Evolutionary conservation across 495 filamentous ascomycete species (phyloP), one percentile per base, ranked within the genome.

Genomic region (Evernia prunastri): DNA sequence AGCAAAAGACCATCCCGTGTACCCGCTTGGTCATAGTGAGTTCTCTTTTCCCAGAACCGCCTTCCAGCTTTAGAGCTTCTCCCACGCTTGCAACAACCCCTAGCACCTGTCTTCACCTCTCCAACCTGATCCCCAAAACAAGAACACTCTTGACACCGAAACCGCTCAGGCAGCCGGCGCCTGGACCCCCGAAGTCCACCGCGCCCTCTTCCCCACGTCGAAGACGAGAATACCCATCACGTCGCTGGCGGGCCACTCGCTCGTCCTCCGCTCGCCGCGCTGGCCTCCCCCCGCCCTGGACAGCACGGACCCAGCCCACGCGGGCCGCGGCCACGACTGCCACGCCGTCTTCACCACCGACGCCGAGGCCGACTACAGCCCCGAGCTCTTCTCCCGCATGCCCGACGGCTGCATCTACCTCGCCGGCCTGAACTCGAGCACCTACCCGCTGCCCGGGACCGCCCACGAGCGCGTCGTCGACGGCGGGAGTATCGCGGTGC

Each of bases 341-440:
- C 86, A 91, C 70, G 87, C 90, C 3, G 72, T 92, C 7, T 92
- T 90, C 74, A 86, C 86, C 0, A 83, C 83, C 5, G 67, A 71
- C 29, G 20, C 58, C n/a, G 60, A 69, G 3, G 75, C 74, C 33
- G 83, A 79, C 0, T 90, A 86, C 73, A 84, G 82, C 13, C 89
- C 90, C 0, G 90, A 94, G 74, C 76, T 91, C 11, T 91, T 91
- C 72, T 84, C 84, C 5, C 79, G 89, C 9, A 64, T 81, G 5
- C 68, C 76, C 17, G 81, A 83, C 3, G 83, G 81, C 0, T 81
- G 90, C 58, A 84, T 92, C 18, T 92, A 90, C 69, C 74, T 94
- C 64, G 88, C 87, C 0, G 90, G 90, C 0, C 69, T 92, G 25
- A 94, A 94, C 70, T 81, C 75, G 13, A 69, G 78, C 0, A 70